Base-by-base conservation (phyloP, 352 stramenopile species). In the Blastocystis hominis region DNA sequence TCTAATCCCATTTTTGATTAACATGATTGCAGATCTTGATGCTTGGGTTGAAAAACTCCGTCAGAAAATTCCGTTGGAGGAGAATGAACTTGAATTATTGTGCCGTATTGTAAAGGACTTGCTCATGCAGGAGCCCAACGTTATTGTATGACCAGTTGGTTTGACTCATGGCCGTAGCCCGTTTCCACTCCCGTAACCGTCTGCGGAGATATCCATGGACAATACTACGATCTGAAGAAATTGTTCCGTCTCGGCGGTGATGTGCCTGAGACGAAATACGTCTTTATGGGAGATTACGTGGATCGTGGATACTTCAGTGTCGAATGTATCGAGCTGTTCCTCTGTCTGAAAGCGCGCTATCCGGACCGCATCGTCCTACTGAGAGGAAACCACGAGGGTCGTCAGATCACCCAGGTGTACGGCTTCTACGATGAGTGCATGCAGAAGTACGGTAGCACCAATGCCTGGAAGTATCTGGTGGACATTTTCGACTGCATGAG, bases 361-460 rank as follows among this genome's bases (percentile, higher is more conserved):
- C 93, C 93, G 44, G 93, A 95, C 87, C 91, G 92, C 81, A 95
- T 96, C 89, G 94, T 92, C 68, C 88, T 96, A 89, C 90, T 96
- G 86, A 92, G 92, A 30, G 92, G 92, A 64, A 95, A 95, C 89
- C 93, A 95, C 90, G 93, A 96, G 91, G 95, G 92, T 88, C 93
- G 95, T 55, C 94, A 97, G 92, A 97, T 98, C 89, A 98, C 95
- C 76, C 94, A 97, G 92, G 94, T 98, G 9, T 98, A 98, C 86
- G 95, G 95, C 55, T 98, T 98, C 89, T 98, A 98, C 89, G 95
- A 98, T 89, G 95, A 98, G 91, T 97, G 94, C 88, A 91, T 97
- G 66, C 93, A 94, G 86, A 98, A 98, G 91, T 98, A 98, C 90
- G 95, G 95, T 79, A 97, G 97, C 90, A 94, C 94, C 59, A 96